Percentiles rank a stretch among this genome's conserved stretches.
Conservation (phyloP, 371 early-diverging fungal genomes). For the Lichtheimia ornata region DNA sequence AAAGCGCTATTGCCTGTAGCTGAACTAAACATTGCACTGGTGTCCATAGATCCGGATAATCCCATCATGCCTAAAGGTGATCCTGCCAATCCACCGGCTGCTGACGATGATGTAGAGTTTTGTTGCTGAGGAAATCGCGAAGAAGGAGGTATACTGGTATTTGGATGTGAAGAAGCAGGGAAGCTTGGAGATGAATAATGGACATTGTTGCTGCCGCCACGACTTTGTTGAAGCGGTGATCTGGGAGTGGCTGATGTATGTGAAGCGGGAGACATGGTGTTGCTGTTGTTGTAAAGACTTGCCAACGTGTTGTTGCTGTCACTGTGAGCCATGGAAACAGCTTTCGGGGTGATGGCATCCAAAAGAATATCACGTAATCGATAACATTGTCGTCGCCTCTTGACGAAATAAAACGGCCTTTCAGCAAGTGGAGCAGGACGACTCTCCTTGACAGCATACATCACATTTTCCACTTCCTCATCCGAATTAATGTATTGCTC, state of each 20-base stretch:
- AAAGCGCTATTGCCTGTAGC: neutral
- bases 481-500: slow-evolving; percentile 57
- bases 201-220: neutral
- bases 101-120: too few species aligned
- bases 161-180: too few species aligned
- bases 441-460: slow-evolving; percentile 53
- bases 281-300: slow-evolving; percentile 6
- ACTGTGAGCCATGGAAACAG: slow-evolving; percentile 9
- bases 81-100: neutral
- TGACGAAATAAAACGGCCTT: slow-evolving; percentile 49
- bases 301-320: slow-evolving; percentile 12
- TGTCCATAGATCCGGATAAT: slow-evolving; percentile 6
- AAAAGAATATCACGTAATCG: slow-evolving; percentile 66
- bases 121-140: too few species aligned
- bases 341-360: slow-evolving; percentile 65
- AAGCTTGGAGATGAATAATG: too few species aligned
- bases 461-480: slow-evolving; percentile 64
- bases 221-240: slow-evolving; percentile 5
- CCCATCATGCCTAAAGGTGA: slow-evolving; percentile 7
- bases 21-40: neutral
- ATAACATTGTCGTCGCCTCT: slow-evolving; percentile 63
- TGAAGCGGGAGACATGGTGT: neutral
- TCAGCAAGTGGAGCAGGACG: slow-evolving; percentile 62
- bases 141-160: too few species aligned
- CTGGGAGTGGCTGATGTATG: neutral